Percentiles rank a stretch among this genome's conserved stretches.
phyloP scores from a whole-genome alignment of 176 grass and related monocot species.

The Urochloa ruziziensis region DNA sequence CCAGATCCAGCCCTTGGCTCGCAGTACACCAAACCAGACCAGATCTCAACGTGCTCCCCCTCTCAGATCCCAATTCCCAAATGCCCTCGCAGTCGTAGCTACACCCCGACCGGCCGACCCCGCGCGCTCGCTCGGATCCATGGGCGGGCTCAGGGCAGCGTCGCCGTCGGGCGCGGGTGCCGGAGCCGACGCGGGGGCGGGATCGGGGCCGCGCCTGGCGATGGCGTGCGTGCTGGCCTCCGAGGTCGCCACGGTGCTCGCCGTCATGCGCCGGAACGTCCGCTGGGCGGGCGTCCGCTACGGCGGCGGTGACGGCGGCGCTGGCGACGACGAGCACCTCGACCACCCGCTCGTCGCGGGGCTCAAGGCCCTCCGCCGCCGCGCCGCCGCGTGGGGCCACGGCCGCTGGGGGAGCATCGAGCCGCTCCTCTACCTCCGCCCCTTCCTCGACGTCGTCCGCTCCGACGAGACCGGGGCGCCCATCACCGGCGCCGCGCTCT shows the following conservation, averaged over 20 bases:
- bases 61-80: conserved; percentile 45
- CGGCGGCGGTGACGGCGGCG: conserved; percentile 49
- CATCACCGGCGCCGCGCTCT: conserved; percentile 85
- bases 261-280: conserved; percentile 98
- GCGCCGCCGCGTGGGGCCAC: conserved; percentile 56
- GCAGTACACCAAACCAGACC: background rate
- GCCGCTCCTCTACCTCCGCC: conserved; percentile 66
- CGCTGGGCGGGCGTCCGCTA: conserved; percentile 79
- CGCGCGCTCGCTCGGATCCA: conserved; percentile 24
- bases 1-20: conserved; percentile 30
- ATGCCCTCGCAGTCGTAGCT: conserved; percentile 45
- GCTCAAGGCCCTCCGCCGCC: conserved; percentile 73
- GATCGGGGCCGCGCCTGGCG: conserved; percentile 28
- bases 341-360: conserved; percentile 77
- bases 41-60: conserved; percentile 27
- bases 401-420: conserved; percentile 38
- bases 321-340: conserved; percentile 51
- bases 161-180: conserved; percentile 7
- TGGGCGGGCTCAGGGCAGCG: conserved; percentile 51
- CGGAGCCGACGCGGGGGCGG: background rate
- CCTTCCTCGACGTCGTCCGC: conserved; percentile 85
- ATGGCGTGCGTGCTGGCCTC: conserved; percentile 83
- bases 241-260: conserved; percentile 91
- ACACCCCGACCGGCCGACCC: background rate
- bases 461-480: conserved; percentile 92